A percentile compares a stretch with the other conserved stretches of the same genome.
Conservation (phyloP, 2,329 filamentous ascomycete genomes). For the Amesomyces nigricolor region DNA sequence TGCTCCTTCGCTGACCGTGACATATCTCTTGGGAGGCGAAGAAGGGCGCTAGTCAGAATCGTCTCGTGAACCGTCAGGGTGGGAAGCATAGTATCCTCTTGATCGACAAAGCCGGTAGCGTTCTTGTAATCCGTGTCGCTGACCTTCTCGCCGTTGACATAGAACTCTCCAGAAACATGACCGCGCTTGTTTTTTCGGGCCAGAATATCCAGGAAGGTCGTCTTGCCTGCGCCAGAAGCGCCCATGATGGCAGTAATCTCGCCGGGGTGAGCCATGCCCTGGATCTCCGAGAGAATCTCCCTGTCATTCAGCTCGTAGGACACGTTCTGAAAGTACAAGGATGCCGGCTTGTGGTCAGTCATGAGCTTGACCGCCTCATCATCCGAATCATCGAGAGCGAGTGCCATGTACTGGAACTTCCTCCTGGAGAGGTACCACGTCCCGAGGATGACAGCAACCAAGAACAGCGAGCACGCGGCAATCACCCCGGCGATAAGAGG, state of each 20-base stretch:
- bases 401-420: conserved; percentile 61
- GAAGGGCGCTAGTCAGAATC: conserved; percentile 85
- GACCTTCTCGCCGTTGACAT: conserved; percentile 89
- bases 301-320: conserved; percentile 83
- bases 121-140: conserved; percentile 78
- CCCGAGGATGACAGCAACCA: conserved; percentile 76
- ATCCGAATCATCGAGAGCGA: conserved; percentile 82
- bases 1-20: conserved; percentile 81
- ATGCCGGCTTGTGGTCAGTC: conserved; percentile 84
- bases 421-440: conserved; percentile 87
- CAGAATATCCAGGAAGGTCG: conserved; percentile 91
- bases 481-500: conserved; percentile 93
- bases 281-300: conserved; percentile 72
- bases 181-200: conserved; percentile 97
- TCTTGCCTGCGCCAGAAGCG: conserved; percentile 94
- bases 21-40: conserved; percentile 92
- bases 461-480: conserved; percentile 74
- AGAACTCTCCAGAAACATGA: conserved; percentile 70
- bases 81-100: conserved; percentile 94
- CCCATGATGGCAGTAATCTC: conserved; percentile 98
- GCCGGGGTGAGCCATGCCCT: conserved; percentile 86
- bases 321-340: conserved; percentile 82
- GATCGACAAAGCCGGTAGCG: conserved; percentile 94
- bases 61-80: conserved; percentile 97
- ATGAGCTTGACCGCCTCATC: conserved; percentile 84